phyloP scores from a whole-genome alignment of 2,329 filamentous ascomycete species.

The Claviceps fusiformis region DNA sequence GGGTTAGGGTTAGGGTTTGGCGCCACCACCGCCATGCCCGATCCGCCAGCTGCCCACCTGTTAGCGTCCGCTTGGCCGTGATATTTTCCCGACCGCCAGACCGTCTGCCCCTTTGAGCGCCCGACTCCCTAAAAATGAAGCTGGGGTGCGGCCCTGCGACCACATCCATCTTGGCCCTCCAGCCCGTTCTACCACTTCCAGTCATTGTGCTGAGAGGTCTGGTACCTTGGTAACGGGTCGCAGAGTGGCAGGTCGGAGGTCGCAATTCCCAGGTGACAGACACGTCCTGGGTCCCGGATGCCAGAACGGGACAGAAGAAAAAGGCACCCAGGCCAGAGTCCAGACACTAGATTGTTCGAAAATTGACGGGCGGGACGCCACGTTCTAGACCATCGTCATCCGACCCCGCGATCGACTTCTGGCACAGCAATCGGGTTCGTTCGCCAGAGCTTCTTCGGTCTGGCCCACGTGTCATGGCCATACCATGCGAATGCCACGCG shows the following conservation, averaged over 20 bases:
- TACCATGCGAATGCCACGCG: background rate
- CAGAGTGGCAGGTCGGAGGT: too few relatives aligned
- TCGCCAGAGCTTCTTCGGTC: background rate
- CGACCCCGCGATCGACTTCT: background rate
- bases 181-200: too few relatives aligned
- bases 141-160: too few relatives aligned
- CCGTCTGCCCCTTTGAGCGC: too few relatives aligned
- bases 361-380: background rate
- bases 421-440: background rate
- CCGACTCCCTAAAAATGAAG: too few relatives aligned
- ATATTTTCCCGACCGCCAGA: background rate
- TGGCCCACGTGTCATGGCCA: background rate
- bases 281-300: background rate
- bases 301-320: background rate
- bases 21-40: background rate
- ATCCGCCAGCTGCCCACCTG: background rate
- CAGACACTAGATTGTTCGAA: background rate
- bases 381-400: background rate
- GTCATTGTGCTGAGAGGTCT: too few relatives aligned
- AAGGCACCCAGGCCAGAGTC: background rate
- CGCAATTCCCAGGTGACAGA: too few relatives aligned
- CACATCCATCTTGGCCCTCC: too few relatives aligned
- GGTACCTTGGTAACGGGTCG: too few relatives aligned
- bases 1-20: background rate
- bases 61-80: background rate